Evolutionary conservation across 2,329 filamentous ascomycete species (phyloP).

Genomic region (Rhexocercosporidium sp.): DNA sequence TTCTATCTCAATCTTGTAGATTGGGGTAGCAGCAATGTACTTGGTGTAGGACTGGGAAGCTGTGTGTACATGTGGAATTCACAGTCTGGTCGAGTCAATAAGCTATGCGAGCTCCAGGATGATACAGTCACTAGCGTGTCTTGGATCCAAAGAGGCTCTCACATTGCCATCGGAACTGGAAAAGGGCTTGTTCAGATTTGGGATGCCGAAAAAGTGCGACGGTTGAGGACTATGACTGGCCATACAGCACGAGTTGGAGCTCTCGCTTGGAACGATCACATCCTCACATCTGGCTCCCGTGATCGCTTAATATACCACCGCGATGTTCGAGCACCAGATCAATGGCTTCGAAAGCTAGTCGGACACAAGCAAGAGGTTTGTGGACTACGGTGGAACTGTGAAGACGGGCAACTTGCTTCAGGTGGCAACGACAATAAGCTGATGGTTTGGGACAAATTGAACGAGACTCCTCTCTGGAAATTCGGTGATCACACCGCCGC

Average conservation of each 20-base stretch:
- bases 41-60: slow-evolving; percentile 89
- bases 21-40: slow-evolving; percentile 93
- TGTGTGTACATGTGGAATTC: slow-evolving; percentile 99
- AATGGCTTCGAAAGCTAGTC: slow-evolving; percentile 84
- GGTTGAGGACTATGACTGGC: slow-evolving; percentile 93
- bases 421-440: slow-evolving; percentile 99
- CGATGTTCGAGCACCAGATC: slow-evolving; percentile 90
- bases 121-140: slow-evolving; percentile 96
- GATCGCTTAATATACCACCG: slow-evolving; percentile 95
- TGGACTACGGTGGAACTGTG: slow-evolving; percentile 94
- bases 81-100: slow-evolving; percentile 86
- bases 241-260: slow-evolving; percentile 93
- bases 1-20: slow-evolving; percentile 98
- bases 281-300: slow-evolving; percentile 91
- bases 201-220: slow-evolving; percentile 87
- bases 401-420: slow-evolving; percentile 92
- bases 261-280: slow-evolving; percentile 97
- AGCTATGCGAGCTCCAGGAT: slow-evolving; percentile 89
- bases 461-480: slow-evolving; percentile 89
- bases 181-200: slow-evolving; percentile 97
- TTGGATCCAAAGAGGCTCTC: slow-evolving; percentile 97
- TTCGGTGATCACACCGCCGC: slow-evolving; percentile 95
- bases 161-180: slow-evolving; percentile 92
- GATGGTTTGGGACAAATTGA: slow-evolving; percentile 97
- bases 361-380: slow-evolving; percentile 99